Evolutionary conservation across 2,329 filamentous ascomycete genomes (phyloP).

Genomic region (Calonectria fujianensis): DNA sequence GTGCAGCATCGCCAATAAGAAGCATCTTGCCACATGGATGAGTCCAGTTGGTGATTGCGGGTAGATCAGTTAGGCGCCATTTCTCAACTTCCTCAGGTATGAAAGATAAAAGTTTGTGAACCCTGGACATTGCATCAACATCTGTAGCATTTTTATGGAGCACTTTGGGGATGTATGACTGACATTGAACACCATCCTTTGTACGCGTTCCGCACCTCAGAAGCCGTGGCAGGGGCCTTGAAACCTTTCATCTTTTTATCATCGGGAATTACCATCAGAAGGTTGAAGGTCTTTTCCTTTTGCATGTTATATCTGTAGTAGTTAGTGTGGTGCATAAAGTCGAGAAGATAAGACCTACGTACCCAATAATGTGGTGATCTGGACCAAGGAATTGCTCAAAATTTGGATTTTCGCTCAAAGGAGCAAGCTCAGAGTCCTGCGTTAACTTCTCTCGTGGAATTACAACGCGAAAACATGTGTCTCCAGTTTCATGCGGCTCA

Average conservation of each 20-base stretch:
- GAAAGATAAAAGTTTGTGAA: slow-evolving; percentile 31
- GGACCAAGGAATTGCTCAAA: slow-evolving; percentile 36
- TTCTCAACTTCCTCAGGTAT: slow-evolving; percentile 33
- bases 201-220: slow-evolving; percentile 33
- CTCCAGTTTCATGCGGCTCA: slow-evolving; percentile 39
- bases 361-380: slow-evolving; percentile 41
- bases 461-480: slow-evolving; percentile 34
- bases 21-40: slow-evolving; percentile 37
- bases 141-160: background rate
- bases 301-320: slow-evolving; percentile 32
- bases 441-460: slow-evolving; percentile 30
- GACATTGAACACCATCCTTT: slow-evolving; percentile 35
- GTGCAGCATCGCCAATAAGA: slow-evolving; percentile 36
- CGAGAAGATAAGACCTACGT: background rate
- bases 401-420: slow-evolving; percentile 30
- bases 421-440: slow-evolving; percentile 31
- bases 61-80: slow-evolving; percentile 35
- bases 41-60: slow-evolving; percentile 32
- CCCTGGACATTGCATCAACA: background rate
- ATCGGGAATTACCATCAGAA: slow-evolving; percentile 35
- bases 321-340: background rate
- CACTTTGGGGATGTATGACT: background rate
- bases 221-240: slow-evolving; percentile 32
- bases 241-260: slow-evolving; percentile 36
- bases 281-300: slow-evolving; percentile 35